phyloP scores from a whole-genome alignment of 306 rosid genomes.

The Vicia faba region DNA sequence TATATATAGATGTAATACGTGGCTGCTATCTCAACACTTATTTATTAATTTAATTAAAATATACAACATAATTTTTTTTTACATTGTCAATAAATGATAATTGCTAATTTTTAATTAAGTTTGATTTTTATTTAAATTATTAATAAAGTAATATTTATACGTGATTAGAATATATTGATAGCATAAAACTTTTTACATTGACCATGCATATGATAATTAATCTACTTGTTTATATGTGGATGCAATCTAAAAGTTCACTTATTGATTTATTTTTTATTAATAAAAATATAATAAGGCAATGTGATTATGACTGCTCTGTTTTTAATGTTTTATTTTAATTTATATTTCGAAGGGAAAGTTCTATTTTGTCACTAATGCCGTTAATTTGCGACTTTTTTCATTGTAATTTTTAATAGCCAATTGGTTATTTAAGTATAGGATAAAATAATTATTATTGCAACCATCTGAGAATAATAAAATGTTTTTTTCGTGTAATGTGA shows the following conservation, averaged over 20 bases:
- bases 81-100: no score
- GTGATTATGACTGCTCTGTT: conserved; percentile 17
- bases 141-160: no score
- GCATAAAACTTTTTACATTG: no score
- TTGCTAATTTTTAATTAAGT: no score
- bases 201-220: no score
- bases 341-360: conserved; percentile 17
- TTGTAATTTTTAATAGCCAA: background rate
- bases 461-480: conserved; percentile 11
- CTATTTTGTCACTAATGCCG: conserved; percentile 32
- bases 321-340: background rate
- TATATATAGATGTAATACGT: no score
- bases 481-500: background rate
- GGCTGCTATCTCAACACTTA: no score
- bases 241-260: background rate
- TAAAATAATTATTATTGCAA: background rate
- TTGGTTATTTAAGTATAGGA: background rate
- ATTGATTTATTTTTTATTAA: background rate
- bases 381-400: conserved; percentile 32
- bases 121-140: no score
- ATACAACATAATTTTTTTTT: no score
- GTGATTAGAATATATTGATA: no score
- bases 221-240: background rate
- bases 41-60: no score
- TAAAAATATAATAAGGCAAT: background rate